Conservation (phyloP, 2,329 filamentous ascomycete genomes). For the Trichoderma breve region DNA sequence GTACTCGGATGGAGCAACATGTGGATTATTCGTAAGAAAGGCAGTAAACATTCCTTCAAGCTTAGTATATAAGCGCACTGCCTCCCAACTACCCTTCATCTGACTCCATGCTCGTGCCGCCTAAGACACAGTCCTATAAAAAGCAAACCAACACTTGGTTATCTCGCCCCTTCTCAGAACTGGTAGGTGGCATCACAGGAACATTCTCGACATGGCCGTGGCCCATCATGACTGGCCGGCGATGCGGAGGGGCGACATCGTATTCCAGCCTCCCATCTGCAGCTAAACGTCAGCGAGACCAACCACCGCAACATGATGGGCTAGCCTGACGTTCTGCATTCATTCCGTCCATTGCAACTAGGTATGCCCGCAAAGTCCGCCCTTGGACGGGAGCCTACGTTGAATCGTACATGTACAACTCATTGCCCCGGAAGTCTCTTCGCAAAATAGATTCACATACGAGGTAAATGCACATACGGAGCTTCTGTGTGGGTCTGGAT, state of each 20-base stretch:
- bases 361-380: background rate
- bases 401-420: background rate
- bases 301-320: background rate
- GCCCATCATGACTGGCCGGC: background rate
- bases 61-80: background rate
- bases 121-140: background rate
- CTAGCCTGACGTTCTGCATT: background rate
- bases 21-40: background rate
- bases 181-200: background rate
- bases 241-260: background rate
- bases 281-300: conserved; percentile 3
- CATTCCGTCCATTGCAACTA: background rate
- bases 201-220: background rate
- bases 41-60: background rate
- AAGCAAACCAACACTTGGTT: background rate
- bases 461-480: background rate
- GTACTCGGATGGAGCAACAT: background rate
- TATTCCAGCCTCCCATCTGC: conserved; percentile 4
- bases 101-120: background rate
- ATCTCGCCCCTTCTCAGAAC: background rate
- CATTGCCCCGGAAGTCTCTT: no score
- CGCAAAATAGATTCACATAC: background rate
- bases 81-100: background rate
- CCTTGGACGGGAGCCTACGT: background rate
- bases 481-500: background rate